Conservation (phyloP, 129 eudicot species). For the Kitagawia praeruptora region DNA sequence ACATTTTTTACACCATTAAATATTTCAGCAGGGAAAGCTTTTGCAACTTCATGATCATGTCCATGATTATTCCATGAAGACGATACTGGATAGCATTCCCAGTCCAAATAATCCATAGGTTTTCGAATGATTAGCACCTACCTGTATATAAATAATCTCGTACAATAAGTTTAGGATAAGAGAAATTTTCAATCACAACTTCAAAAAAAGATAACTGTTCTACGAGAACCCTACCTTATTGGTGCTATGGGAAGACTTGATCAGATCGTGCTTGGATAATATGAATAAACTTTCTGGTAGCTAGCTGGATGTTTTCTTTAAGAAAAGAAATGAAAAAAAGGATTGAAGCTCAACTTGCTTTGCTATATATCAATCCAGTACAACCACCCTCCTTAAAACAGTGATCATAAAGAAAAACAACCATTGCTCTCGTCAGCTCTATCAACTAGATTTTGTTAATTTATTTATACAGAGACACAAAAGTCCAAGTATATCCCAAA, state of each 20-base stretch:
- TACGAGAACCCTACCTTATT: background rate
- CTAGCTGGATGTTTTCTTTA: background rate
- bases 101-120: conserved; percentile 43
- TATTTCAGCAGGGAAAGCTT: conserved; percentile 23
- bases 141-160: background rate
- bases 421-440: conserved; percentile 30
- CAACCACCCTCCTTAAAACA: conserved; percentile 12
- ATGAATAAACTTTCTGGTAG: background rate
- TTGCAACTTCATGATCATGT: conserved; percentile 20
- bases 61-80: conserved; percentile 36
- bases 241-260: background rate
- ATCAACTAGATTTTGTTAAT: conserved; percentile 19
- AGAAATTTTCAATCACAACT: background rate
- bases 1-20: background rate
- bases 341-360: conserved; percentile 4
- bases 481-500: background rate
- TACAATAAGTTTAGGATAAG: background rate
- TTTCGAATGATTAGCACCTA: background rate
- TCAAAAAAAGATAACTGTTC: no score
- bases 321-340: background rate
- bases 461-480: background rate
- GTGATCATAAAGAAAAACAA: conserved; percentile 20
- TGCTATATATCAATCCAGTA: conserved; percentile 4
- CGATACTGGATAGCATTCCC: conserved; percentile 28
- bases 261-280: background rate